Evolutionary conservation across 176 grass and related monocot species (phyloP).

Genomic region (Melocanna baccifera): DNA sequence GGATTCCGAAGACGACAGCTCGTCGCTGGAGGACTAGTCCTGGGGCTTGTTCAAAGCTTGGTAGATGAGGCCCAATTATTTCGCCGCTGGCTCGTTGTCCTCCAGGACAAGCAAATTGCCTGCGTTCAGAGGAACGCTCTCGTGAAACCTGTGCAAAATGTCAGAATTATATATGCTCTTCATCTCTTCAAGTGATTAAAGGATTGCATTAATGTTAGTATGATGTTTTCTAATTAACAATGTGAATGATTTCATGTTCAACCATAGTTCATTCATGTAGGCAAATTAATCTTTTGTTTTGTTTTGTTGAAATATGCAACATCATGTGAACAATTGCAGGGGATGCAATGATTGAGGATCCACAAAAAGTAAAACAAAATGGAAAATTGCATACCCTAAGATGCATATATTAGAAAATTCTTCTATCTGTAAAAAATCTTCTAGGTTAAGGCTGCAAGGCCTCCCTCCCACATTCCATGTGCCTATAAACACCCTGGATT

Average conservation of each 20-base stretch:
- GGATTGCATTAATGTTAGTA: background rate
- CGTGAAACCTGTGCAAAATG: conserved; percentile 67
- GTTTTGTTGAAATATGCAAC: background rate
- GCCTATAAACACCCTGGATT: conserved; percentile 70
- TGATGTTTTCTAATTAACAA: background rate
- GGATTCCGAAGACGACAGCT: conserved; percentile 30
- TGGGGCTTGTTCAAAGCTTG: conserved; percentile 73
- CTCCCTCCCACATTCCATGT: conserved; percentile 98
- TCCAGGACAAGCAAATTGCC: conserved; percentile 85
- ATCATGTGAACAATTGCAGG: background rate
- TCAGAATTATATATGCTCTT: background rate
- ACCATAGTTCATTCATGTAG: background rate
- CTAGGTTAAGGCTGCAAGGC: conserved; percentile 64
- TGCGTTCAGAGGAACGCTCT: conserved; percentile 91
- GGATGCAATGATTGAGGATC: background rate
- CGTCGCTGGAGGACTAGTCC: conserved; percentile 42
- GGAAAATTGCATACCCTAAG: conserved; percentile 55
- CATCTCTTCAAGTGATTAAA: background rate
- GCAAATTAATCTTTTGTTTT: background rate
- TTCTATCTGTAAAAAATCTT: conserved; percentile 82
- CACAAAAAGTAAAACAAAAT: background rate
- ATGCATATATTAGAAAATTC: conserved; percentile 85
- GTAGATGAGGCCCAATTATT: conserved; percentile 78
- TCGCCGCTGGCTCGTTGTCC: conserved; percentile 88
- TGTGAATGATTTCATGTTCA: background rate